These are phyloP conservation scores for Phytophthora boehmeriae DNA, from an alignment of 352 stramenopile genomes.

Conservation along the genomic window DNA sequence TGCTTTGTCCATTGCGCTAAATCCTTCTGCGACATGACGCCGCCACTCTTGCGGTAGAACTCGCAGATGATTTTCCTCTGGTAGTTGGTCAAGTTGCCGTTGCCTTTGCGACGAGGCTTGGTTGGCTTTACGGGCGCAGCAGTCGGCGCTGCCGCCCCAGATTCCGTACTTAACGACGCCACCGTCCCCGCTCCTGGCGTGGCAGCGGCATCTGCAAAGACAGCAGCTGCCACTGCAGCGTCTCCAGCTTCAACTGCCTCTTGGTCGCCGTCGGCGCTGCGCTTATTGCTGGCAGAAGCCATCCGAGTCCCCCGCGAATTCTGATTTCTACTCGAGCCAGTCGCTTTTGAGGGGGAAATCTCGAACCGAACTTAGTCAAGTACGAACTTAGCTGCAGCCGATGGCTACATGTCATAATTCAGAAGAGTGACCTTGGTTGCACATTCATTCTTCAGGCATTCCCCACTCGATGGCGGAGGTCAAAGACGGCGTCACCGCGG, in stretches of 20 bases:
- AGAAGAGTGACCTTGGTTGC: too few species aligned
- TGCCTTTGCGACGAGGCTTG: slow-evolving; percentile 41
- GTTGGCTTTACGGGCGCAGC: neutral
- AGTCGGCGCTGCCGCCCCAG: neutral
- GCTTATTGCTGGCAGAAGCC: slow-evolving; percentile 2
- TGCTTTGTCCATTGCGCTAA: slow-evolving; percentile 87
- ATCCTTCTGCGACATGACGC: slow-evolving; percentile 88
- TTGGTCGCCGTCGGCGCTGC: neutral
- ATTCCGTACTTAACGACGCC: neutral
- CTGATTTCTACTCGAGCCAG: slow-evolving; percentile 12
- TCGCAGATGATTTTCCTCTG: slow-evolving; percentile 87
- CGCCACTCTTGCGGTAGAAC: slow-evolving; percentile 81
- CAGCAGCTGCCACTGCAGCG: neutral
- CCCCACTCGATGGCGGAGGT: neutral
- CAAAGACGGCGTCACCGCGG: slow-evolving; percentile 1
- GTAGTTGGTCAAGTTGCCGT: slow-evolving; percentile 85
- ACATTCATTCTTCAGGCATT: too few species aligned
- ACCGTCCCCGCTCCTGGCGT: neutral
- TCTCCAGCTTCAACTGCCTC: too few species aligned
- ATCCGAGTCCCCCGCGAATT: slow-evolving; percentile 16
- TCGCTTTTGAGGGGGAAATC: slow-evolving; percentile 11
- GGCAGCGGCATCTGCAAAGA: neutral
- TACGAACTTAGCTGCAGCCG: neutral
- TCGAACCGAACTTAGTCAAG: neutral
- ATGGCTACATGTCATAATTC: too few species aligned